These are phyloP conservation scores for Piromyces finnis DNA, from an alignment of 192 early-diverging fungal genomes.

Conservation along the genomic window DNA sequence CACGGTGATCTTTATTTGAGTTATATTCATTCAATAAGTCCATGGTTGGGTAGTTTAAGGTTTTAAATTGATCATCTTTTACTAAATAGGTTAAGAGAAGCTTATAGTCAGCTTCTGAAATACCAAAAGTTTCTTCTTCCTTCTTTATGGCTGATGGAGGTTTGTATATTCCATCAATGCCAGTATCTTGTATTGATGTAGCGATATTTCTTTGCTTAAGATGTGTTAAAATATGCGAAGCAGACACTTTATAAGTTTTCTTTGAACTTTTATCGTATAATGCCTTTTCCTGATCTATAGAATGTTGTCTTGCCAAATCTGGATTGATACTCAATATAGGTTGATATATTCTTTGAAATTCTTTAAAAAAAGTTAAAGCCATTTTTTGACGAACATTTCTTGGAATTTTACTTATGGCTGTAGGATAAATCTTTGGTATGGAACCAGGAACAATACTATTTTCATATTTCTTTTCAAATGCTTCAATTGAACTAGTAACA, in stretches of 20 bases:
- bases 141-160: background rate
- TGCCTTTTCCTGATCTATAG: slow-evolving; percentile 4
- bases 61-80: slow-evolving; percentile 6
- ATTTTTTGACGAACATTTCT: background rate
- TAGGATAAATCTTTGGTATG: background rate
- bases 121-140: background rate
- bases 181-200: slow-evolving; percentile 18
- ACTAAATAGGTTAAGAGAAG: slow-evolving; percentile 3
- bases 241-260: slow-evolving; percentile 7
- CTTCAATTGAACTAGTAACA: background rate
- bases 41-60: slow-evolving; percentile 19
- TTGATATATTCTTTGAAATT: background rate
- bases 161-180: slow-evolving; percentile 42
- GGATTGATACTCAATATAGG: background rate
- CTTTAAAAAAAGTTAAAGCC: background rate
- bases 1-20: background rate
- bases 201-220: slow-evolving; percentile 36
- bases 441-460: background rate
- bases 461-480: background rate
- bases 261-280: slow-evolving; percentile 1
- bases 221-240: slow-evolving; percentile 18
- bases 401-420: background rate
- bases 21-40: slow-evolving; percentile 1
- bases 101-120: background rate
- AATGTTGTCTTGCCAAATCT: background rate